A percentile compares a stretch with the other conserved stretches of the same genome.
Conservation (phyloP, 192 early-diverging fungal genomes). For the Neocallimastix lanati region DNA sequence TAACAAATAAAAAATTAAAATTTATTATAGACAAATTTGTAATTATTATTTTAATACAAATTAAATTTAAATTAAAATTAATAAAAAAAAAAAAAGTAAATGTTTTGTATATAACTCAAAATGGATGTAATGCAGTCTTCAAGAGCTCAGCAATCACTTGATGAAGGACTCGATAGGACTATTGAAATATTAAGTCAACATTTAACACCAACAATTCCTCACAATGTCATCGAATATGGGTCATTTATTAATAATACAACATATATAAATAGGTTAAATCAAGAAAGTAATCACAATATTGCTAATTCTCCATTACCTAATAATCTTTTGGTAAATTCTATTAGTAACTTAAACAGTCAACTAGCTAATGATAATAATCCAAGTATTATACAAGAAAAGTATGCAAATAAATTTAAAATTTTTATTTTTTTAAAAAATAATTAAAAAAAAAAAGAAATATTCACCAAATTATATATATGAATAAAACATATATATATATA, state of each 20-base stretch:
- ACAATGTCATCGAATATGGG: not conserved
- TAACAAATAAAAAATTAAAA: too few relatives aligned
- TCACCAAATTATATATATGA: too few relatives aligned
- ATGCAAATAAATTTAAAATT: too few relatives aligned
- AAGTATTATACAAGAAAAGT: not conserved
- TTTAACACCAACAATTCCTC: not conserved
- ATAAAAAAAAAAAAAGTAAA: not conserved
- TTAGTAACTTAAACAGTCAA: not conserved
- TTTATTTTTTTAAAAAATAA: too few relatives aligned
- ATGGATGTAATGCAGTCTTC: not conserved
- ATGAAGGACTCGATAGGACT: not conserved
- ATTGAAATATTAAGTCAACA: not conserved
- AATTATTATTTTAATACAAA: too few relatives aligned
- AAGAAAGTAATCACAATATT: not conserved
- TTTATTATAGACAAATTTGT: too few relatives aligned
- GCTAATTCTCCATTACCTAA: not conserved
- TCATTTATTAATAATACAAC: not conserved
- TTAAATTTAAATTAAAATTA: too few relatives aligned
- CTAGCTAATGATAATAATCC: not conserved
- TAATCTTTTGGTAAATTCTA: not conserved
- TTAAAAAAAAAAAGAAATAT: too few relatives aligned
- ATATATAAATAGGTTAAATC: not conserved
- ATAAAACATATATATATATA: too few relatives aligned
- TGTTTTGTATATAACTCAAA: not conserved
- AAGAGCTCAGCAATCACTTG: not conserved